Evolutionary conservation across 2,329 filamentous ascomycete genomes (phyloP).

Genomic region (Fusarium verrucosum): DNA sequence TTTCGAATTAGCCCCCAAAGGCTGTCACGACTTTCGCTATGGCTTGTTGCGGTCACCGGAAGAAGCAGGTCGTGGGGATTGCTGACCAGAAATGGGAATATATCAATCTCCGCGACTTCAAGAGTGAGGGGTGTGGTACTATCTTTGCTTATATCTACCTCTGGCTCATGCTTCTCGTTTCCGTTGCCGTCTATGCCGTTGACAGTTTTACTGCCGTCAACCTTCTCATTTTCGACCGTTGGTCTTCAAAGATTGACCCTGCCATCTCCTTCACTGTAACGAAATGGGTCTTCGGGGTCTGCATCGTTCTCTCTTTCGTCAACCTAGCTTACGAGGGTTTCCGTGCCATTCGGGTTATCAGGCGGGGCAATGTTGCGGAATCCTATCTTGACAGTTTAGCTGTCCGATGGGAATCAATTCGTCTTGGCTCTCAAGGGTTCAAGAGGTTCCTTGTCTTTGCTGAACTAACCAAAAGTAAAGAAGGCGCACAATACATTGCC

Average conservation of each 20-base stretch:
- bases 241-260: constrained; percentile 85
- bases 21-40: constrained; percentile 53
- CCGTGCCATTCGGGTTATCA: constrained; percentile 82
- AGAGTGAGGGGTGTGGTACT: constrained; percentile 78
- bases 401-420: constrained; percentile 82
- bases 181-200: constrained; percentile 84
- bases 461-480: constrained; percentile 88
- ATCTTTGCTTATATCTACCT: constrained; percentile 85
- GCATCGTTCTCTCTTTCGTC: constrained; percentile 89
- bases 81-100: constrained; percentile 96
- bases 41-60: constrained; percentile 72
- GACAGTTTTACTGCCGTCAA: constrained; percentile 96
- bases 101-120: constrained; percentile 82
- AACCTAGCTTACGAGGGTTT: constrained; percentile 84
- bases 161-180: constrained; percentile 81
- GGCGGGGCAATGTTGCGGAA: constrained; percentile 84
- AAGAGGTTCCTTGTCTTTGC: constrained; percentile 92
- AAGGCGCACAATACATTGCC: constrained; percentile 88
- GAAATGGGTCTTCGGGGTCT: constrained; percentile 94
- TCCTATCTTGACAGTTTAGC: constrained; percentile 91
- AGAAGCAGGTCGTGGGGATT: constrained; percentile 70
- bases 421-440: constrained; percentile 80
- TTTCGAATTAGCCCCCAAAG: constrained; percentile 21
- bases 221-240: constrained; percentile 85
- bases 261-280: constrained; percentile 79